A percentile compares a stretch with the other conserved stretches of the same genome.
Conservation (phyloP, 352 stramenopile genomes). For the Phytophthora citricola region DNA sequence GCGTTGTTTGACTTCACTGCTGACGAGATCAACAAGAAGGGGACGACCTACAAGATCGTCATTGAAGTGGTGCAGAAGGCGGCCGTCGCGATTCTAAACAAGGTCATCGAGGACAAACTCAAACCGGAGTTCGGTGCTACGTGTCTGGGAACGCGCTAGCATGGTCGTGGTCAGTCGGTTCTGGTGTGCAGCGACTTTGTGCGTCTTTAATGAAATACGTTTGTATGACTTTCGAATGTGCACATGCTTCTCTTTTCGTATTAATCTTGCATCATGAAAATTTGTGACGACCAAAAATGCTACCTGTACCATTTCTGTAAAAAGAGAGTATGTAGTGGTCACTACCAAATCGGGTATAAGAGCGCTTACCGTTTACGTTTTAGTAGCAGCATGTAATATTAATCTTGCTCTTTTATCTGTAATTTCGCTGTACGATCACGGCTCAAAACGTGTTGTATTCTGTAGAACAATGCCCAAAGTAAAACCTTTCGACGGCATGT, state of each 20-base stretch:
- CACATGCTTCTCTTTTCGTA: neutral
- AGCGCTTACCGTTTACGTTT: too few species aligned
- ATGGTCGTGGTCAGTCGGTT: neutral
- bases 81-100: constrained; percentile 49
- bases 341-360: too few species aligned
- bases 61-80: constrained; percentile 43
- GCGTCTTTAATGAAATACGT: neutral
- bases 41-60: constrained; percentile 49
- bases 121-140: constrained; percentile 45
- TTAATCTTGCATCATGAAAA: neutral
- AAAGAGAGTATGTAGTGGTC: too few species aligned
- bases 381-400: too few species aligned
- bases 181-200: neutral
- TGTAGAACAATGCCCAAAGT: too few species aligned
- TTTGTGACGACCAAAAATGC: too few species aligned
- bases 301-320: too few species aligned
- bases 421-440: too few species aligned
- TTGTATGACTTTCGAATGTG: too few species aligned
- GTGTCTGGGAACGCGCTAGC: constrained; percentile 39
- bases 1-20: constrained; percentile 49
- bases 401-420: too few species aligned
- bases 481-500: too few species aligned
- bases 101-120: constrained; percentile 49
- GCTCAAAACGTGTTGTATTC: too few species aligned
- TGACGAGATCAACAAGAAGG: constrained; percentile 67